Evolutionary conservation across 345 rosid species (phyloP), one percentile per base, ranked within the genome.

Genomic region (Rubroshorea leprosula): DNA sequence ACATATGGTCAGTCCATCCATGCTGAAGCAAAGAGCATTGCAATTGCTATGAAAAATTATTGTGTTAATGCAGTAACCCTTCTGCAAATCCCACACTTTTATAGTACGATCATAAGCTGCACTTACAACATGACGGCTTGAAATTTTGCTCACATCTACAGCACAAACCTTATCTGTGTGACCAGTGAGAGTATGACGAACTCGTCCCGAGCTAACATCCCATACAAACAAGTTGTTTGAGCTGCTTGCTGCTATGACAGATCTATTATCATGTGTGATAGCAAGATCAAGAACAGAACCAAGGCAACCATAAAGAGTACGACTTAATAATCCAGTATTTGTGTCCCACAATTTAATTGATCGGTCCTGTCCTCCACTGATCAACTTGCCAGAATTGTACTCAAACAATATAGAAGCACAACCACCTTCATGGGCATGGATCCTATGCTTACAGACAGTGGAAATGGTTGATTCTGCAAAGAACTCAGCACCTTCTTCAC

Each of bases 51-150:
- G 80, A 63, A 83, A 93, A 54, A 93, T 77, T 56, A 93, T 83
- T 0, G 99, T 93, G 85, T 78, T 89, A 15, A 81, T 82, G 79
- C 99, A 93, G 76, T 83, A 89, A 60, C 99, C 99, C 68, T 87
- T 93, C 57, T 79, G 99, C 78, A 93, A 61, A 77, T 93, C 97
- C 99, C 97, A 93, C 22, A 93, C 68, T 70, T 93, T 93, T 64
- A 93, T 85, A 0, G 96, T 89, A n/a, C 99, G 92, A 64, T 89
- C 97, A 75, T 93, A 89, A 49, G 94, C 96, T 39, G 97, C 85
- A 67, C 99, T 93, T 22, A 83, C 86, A 18, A 85, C 86, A 68
- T 86, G 80, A 26, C 94, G 89, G 70, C 92, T 80, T 0, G 99
- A 89, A 62, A 83, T 70, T 64, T 83, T 89, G 86, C 94, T 83